phyloP scores from a whole-genome alignment of 2,329 filamentous ascomycete species.

The Aspergillus sp. region DNA sequence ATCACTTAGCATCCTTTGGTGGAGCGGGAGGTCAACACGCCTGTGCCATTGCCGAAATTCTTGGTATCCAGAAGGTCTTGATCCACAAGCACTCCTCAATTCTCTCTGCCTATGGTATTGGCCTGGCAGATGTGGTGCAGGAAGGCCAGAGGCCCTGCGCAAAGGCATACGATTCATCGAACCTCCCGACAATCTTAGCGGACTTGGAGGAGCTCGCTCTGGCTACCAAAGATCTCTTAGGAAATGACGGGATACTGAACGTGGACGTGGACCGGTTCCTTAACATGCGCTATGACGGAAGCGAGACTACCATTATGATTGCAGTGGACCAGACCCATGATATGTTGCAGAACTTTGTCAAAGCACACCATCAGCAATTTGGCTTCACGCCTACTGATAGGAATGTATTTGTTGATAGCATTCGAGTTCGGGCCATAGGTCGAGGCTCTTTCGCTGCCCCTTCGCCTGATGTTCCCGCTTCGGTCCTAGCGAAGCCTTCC shows the following conservation, averaged over 20 bases:
- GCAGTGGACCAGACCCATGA: constrained; percentile 37
- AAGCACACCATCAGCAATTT: constrained; percentile 46
- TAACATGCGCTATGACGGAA: constrained; percentile 49
- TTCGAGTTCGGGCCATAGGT: constrained; percentile 38
- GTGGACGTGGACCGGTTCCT: constrained; percentile 29
- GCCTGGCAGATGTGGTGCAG: constrained; percentile 83
- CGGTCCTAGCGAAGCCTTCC: not conserved
- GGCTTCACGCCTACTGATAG: constrained; percentile 38
- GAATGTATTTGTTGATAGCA: constrained; percentile 44
- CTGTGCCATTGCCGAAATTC: constrained; percentile 80
- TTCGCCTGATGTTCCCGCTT: not conserved
- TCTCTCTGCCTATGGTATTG: constrained; percentile 89
- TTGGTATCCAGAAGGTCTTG: constrained; percentile 80
- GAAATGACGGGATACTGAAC: constrained; percentile 38
- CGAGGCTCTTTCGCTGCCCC: not conserved
- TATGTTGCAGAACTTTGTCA: constrained; percentile 40
- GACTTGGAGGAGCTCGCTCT: not conserved
- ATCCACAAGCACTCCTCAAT: constrained; percentile 87
- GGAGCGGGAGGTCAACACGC: constrained; percentile 90
- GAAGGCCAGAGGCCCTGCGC: constrained; percentile 54
- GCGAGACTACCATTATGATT: constrained; percentile 48
- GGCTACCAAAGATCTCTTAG: constrained; percentile 23
- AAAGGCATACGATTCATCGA: constrained; percentile 26
- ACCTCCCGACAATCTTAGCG: not conserved
- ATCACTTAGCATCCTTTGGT: constrained; percentile 82